Base-by-base conservation (phyloP, 1,284 basidiomycete genomes). In the Ganoderma boninense region DNA sequence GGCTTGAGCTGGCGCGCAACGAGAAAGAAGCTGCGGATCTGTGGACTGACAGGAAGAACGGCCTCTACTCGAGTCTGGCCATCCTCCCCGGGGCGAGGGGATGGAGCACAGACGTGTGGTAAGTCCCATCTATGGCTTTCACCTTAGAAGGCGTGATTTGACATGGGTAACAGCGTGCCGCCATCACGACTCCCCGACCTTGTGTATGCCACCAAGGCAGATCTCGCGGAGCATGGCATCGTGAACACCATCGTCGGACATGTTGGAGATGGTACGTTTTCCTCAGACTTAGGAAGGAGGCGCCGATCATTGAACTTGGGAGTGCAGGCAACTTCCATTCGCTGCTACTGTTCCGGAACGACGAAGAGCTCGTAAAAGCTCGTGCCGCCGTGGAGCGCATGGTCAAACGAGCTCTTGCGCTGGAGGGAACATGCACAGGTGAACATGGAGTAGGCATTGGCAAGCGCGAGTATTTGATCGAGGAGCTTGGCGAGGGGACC, bases 371-470 rank as follows among this genome's bases (percentile, higher is more conserved):
- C 23, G 81, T 78, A 40, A 80, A 78, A 16, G 90, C 86, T 0
- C 84, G 84, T 52, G 84, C 84, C 11, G 86, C 87, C 4, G 91
- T 92, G 1, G 85, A 89, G 74, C 82, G 89, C 44, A 92, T 95
- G 88, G 89, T 94, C 8, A 82, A 88, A 71, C 85, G 92, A 18
- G 94, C 94, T 0, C 90, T 95, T 70, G 85, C 84, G 32, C 83
- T 95, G 65, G 93, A 95, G 73, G 93, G 93, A 35, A 95, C 93
- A 29, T 94, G 93, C 76, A 92, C 92, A 0, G 95, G 95, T 13
- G 95, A 97, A 78, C 95, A 97, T 78, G 95, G 95, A 1, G 94
- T 97, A 10, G 95, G 95, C 0, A 83, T 96, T n/a, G 95, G 94
- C 16, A 96, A 96, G 84, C 89, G 87, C 72, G 87, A 89, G 71